Percentiles rank a stretch among this genome's conserved stretches.
Conservation (phyloP, 2,329 filamentous ascomycete species). For the Calonectria pauciramosa region DNA sequence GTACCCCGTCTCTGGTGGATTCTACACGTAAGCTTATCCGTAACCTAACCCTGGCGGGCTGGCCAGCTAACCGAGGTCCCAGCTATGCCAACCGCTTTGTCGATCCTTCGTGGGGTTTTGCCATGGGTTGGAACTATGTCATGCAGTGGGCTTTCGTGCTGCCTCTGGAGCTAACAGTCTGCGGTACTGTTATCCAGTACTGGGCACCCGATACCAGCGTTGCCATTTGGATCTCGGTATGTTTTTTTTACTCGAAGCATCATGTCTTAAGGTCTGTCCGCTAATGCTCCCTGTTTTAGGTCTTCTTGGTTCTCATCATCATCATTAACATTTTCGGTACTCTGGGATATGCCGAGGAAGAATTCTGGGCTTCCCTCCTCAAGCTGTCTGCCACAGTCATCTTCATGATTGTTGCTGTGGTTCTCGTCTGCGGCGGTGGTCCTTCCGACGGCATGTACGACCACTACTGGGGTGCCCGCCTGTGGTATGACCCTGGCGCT, state of each 20-base stretch:
- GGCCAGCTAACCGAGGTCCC: constrained; percentile 6
- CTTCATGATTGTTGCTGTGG: constrained; percentile 74
- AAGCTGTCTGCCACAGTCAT: constrained; percentile 71
- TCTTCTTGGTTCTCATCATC: constrained; percentile 67
- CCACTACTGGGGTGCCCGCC: constrained; percentile 64
- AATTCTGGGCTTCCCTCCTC: constrained; percentile 70
- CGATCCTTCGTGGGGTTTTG: constrained; percentile 62
- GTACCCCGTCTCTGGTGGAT: constrained; percentile 66
- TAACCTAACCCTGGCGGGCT: neutral
- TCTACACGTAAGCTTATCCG: constrained; percentile 58
- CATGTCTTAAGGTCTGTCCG: too few species aligned
- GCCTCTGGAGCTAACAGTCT: constrained; percentile 64
- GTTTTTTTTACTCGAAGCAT: neutral
- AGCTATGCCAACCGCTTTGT: constrained; percentile 68
- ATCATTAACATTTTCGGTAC: constrained; percentile 70
- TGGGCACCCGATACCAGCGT: constrained; percentile 61
- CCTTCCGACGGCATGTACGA: constrained; percentile 61
- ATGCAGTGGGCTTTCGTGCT: constrained; percentile 61
- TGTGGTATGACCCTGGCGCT: constrained; percentile 65
- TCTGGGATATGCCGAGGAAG: constrained; percentile 69
- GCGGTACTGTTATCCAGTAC: constrained; percentile 62
- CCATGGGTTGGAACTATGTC: constrained; percentile 65
- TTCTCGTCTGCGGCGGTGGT: constrained; percentile 72
- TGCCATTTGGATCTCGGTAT: constrained; percentile 66
- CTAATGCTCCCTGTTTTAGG: constrained; percentile 19